Percentiles rank a stretch among this genome's conserved stretches.
Conservation (phyloP, 148 eudicot genomes). For the Rhododendron griersonianum region DNA sequence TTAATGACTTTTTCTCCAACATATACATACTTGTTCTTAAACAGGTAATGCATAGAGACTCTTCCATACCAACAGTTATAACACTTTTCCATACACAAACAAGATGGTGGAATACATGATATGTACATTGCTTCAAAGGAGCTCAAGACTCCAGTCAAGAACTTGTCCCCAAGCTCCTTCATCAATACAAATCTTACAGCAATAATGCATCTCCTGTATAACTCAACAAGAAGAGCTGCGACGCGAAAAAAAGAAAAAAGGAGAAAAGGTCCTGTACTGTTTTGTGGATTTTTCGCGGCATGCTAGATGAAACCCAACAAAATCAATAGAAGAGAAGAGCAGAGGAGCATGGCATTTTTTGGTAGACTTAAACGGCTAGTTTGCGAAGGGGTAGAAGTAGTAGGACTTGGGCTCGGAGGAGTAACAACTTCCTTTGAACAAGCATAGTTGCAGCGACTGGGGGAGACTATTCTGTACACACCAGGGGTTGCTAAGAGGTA, state of each 20-base stretch:
- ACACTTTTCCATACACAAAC: no score
- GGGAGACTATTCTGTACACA: constrained; percentile 62
- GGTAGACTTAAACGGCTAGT: background rate
- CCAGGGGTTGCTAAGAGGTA: constrained; percentile 65
- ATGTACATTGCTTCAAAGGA: no score
- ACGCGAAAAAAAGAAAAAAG: background rate
- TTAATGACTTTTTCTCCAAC: no score
- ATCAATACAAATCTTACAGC: background rate
- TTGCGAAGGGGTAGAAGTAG: constrained; percentile 18
- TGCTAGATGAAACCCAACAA: constrained; percentile 11
- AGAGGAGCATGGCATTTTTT: background rate
- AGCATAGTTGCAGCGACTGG: constrained; percentile 60
- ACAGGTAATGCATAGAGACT: no score
- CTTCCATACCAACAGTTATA: no score
- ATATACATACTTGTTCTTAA: no score
- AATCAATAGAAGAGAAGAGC: constrained; percentile 13
- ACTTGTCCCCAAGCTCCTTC: no score
- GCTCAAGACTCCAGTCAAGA: no score
- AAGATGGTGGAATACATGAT: no score
- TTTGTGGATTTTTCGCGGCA: background rate
- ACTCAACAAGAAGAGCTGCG: no score
- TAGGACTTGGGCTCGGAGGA: constrained; percentile 6
- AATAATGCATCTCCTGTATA: background rate
- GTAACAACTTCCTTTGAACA: constrained; percentile 57
- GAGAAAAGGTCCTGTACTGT: background rate